Percentiles rank a stretch among this genome's conserved stretches.
Conservation (phyloP, 305 asterid species). For the Fraxinus floribunda region DNA sequence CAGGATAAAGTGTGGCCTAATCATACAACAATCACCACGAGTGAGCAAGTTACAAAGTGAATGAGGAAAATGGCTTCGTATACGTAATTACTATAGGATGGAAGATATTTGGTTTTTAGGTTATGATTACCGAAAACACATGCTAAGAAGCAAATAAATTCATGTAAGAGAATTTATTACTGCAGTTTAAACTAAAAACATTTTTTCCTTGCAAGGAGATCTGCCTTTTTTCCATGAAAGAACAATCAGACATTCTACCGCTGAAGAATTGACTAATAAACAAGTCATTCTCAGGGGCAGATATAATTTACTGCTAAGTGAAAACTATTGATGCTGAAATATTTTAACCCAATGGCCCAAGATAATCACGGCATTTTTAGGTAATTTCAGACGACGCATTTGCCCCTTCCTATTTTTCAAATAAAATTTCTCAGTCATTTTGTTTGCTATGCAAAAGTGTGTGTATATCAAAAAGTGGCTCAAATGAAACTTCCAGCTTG, state of each 20-base stretch:
- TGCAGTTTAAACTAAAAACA: slow-evolving; percentile 2
- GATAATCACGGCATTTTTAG: neutral
- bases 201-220: neutral
- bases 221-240: neutral
- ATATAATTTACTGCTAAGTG: neutral
- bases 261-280: neutral
- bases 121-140: neutral
- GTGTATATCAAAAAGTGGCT: neutral
- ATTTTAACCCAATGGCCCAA: neutral
- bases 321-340: neutral
- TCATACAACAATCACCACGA: slow-evolving; percentile 15
- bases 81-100: slow-evolving; percentile 8
- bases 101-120: neutral
- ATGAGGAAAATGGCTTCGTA: slow-evolving; percentile 11
- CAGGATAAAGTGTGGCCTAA: no score
- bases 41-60: slow-evolving; percentile 9
- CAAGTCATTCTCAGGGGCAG: neutral
- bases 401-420: neutral
- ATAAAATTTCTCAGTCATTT: neutral
- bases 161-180: slow-evolving; percentile 12
- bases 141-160: slow-evolving; percentile 8
- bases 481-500: neutral
- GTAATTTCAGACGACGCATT: neutral
- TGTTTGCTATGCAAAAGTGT: neutral
- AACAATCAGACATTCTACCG: neutral